These are phyloP conservation scores for Trametes meyenii DNA, from an alignment of 768 basidiomycete genomes.

Conservation along the genomic window DNA sequence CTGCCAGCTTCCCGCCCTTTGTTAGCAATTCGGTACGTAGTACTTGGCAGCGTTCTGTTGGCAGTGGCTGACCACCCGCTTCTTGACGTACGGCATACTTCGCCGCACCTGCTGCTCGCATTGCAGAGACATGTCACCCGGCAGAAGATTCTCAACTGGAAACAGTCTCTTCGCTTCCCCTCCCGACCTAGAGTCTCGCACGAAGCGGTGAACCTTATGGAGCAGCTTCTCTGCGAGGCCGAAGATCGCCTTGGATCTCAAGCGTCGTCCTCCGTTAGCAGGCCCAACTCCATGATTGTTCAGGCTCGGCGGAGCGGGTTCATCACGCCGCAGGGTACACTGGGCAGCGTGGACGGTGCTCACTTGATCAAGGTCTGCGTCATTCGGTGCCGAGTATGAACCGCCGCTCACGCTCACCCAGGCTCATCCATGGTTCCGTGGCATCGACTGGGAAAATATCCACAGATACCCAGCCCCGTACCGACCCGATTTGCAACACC, in stretches of 20 bases:
- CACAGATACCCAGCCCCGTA: slow-evolving; percentile 87
- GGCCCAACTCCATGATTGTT: slow-evolving; percentile 78
- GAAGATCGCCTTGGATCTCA: slow-evolving; percentile 91
- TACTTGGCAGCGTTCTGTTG: slow-evolving; percentile 1
- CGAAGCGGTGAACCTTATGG: slow-evolving; percentile 87
- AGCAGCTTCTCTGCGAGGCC: slow-evolving; percentile 89
- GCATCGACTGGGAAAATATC: slow-evolving; percentile 88
- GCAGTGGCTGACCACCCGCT: neutral
- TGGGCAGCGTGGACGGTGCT: slow-evolving; percentile 76
- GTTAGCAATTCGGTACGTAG: slow-evolving; percentile 84
- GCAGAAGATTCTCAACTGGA: slow-evolving; percentile 98
- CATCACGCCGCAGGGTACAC: slow-evolving; percentile 49
- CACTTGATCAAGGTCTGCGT: slow-evolving; percentile 79
- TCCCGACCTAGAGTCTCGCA: slow-evolving; percentile 80
- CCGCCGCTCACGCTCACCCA: slow-evolving; percentile 34
- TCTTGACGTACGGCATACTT: neutral
- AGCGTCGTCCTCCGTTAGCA: slow-evolving; percentile 61
- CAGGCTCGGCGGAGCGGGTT: slow-evolving; percentile 78
- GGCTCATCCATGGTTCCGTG: slow-evolving; percentile 89
- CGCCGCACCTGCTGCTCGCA: slow-evolving; percentile 4
- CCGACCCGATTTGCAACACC: slow-evolving; percentile 77
- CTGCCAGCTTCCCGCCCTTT: slow-evolving; percentile 79
- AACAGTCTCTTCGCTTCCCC: slow-evolving; percentile 85
- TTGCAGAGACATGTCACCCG: slow-evolving; percentile 86
- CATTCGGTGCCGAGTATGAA: neutral